Evolutionary conservation across 192 early-diverging fungal species (phyloP), one percentile per base, ranked within the genome.

Genomic region (Gonapodya prolifera): DNA sequence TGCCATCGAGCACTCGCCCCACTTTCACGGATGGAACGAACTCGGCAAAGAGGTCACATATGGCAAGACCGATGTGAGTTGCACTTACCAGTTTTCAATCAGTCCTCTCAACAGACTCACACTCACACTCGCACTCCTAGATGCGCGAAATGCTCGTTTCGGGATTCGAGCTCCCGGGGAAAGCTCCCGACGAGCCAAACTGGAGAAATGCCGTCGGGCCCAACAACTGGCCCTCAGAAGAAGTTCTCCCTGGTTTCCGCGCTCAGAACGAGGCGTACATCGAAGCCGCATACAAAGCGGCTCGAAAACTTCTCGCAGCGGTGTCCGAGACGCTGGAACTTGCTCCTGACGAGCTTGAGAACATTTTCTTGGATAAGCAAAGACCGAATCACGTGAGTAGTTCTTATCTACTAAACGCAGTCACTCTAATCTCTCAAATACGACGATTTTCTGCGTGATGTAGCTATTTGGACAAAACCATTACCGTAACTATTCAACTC

Each of bases 31-130:
- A 8, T 73, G 71, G 71, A 73, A 32, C 71, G 71, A 73, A 32
- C 16, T 73, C 18, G 71, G 71, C 16, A 73, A 18, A 73, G 71
- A 73, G 31, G 32, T 32, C 8, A 73, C 71, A 8, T 73, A 73
- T 73, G 71, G 71, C 8, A 73, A 73, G 71, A 73, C 32, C 29
- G 71, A 73, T 29, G 45, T 61, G 45, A 61, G 45, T 61, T 61
- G 45, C 8, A 16, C 45, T n/a, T n/a, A n/a, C n/a, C n/a, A n/a
- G n/a, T n/a, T n/a, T n/a, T n/a, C n/a, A n/a, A n/a, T n/a, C n/a
- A n/a, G n/a, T n/a, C n/a, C n/a, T n/a, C n/a, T n/a, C n/a, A n/a
- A n/a, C n/a, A n/a, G n/a, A n/a, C n/a, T n/a, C n/a, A n/a, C n/a
- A n/a, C n/a, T n/a, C n/a, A n/a, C n/a, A n/a, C n/a, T n/a, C n/a